Base-by-base conservation (phyloP, 345 rosid species). In the Ceriops decandra region DNA sequence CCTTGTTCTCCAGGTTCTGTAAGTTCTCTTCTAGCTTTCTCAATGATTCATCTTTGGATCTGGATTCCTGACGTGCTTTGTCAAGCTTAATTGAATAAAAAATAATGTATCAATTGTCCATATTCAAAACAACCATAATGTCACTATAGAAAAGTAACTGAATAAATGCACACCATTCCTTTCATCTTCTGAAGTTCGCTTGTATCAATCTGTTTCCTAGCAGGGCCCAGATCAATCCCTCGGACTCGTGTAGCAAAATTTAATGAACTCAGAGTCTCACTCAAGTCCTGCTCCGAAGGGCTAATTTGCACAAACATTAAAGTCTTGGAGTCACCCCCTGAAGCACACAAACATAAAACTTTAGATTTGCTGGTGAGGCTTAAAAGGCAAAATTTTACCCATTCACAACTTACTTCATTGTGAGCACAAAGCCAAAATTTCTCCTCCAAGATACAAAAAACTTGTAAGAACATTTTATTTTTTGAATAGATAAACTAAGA, bases 281-380 rank as follows among this genome's bases (percentile, higher is more conserved):
- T 86, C 64, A 82, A 62, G 79, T 92, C 98, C 69, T 81, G 82
- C 57, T 90, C 98, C 53, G 97, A 87, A 57, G 98, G 98, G 79
- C 97, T 90, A 58, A 92, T 92, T 84, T 92, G 98, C 71, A 92
- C 95, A 79, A 90, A 87, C 98, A 92, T 90, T 75, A 87, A 68
- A 16, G 98, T 92, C 72, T 92, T 92, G 62, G 98, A 88, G 80
- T 90, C 93, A 63, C 98, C 98, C 60, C 98, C 98, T 92, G 85
- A 68, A 75, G 53, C 28, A 26, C 62, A 53, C 52, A 68, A 11
- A n/a, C 8, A 21, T 67, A 5, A 51, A 36, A 51, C 11, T 22
- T 42, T 42, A 42, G 5, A 42, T 42, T 42, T 42, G 19, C 49
- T 42, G 49, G 4, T 42, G 49, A 17, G 17, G 19, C 49, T 11